Evolutionary conservation across 78 protist species (phyloP).

Genomic region (Emiliania huxleyi): DNA sequence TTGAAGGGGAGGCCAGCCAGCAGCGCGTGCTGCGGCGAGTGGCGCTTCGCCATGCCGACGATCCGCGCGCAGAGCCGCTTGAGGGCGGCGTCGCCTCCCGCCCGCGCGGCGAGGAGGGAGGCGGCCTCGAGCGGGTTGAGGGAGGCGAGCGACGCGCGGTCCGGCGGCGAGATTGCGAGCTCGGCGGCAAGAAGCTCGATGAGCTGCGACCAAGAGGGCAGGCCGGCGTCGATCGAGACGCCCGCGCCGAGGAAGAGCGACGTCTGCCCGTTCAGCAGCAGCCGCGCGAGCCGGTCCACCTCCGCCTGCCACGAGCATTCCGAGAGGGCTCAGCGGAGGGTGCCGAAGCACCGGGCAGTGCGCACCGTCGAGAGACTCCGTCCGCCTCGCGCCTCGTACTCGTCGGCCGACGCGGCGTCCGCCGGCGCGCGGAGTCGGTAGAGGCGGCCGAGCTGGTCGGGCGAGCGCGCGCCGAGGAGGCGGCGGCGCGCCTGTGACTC

Average conservation of each 20-base stretch:
- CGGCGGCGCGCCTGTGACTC: too few species aligned
- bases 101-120: background rate
- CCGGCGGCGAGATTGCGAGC: slow-evolving; percentile 38
- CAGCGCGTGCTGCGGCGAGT: slow-evolving; percentile 48
- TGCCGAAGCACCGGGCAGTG: too few species aligned
- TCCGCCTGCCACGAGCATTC: too few species aligned
- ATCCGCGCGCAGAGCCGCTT: slow-evolving; percentile 41
- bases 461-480: too few species aligned
- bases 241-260: slow-evolving; percentile 70
- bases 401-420: too few species aligned
- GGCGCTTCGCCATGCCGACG: slow-evolving; percentile 43
- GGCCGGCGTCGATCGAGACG: slow-evolving; percentile 54
- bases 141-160: background rate
- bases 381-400: too few species aligned
- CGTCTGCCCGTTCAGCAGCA: slow-evolving; percentile 22
- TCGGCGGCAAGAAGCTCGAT: slow-evolving; percentile 50
- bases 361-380: too few species aligned
- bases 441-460: too few species aligned
- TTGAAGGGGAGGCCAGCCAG: slow-evolving; percentile 56
- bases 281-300: background rate
- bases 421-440: too few species aligned
- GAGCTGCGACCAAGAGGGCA: slow-evolving; percentile 64
- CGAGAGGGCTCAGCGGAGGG: too few species aligned
- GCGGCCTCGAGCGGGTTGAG: background rate
- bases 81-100: slow-evolving; percentile 29